phyloP scores from a whole-genome alignment of 2,329 filamentous ascomycete species.

The Graphilbum ipis-grandicollis region DNA sequence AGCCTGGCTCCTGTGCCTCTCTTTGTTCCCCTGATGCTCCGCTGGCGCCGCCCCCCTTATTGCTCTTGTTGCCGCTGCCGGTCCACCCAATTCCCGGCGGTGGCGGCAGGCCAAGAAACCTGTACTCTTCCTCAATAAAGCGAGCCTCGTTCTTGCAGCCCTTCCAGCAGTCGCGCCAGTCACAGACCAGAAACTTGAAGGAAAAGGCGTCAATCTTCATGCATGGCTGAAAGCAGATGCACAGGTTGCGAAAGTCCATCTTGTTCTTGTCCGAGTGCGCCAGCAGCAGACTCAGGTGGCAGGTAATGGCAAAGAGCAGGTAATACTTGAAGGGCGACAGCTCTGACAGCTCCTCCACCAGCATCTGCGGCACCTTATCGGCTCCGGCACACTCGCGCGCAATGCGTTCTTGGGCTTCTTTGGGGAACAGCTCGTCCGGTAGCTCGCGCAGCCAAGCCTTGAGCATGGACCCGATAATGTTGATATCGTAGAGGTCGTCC shows the following conservation, averaged over 20 bases:
- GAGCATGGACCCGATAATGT: slow-evolving; percentile 89
- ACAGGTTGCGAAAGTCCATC: slow-evolving; percentile 92
- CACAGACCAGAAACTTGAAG: slow-evolving; percentile 86
- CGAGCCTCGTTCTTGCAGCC: slow-evolving; percentile 82
- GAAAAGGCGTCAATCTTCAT: slow-evolving; percentile 93
- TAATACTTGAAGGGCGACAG: slow-evolving; percentile 97
- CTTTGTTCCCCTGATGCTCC: too few relatives aligned
- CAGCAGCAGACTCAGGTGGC: slow-evolving; percentile 79
- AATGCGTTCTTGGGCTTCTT: slow-evolving; percentile 63
- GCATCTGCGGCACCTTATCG: slow-evolving; percentile 63
- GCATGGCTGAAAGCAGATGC: slow-evolving; percentile 93
- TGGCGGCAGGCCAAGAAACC: slow-evolving; percentile 38
- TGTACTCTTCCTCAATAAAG: slow-evolving; percentile 55
- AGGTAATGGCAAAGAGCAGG: slow-evolving; percentile 90
- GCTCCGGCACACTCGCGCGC: slow-evolving; percentile 63
- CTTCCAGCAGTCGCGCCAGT: slow-evolving; percentile 96
- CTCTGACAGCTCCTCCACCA: slow-evolving; percentile 77
- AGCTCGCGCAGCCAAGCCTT: slow-evolving; percentile 91
- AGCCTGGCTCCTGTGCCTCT: slow-evolving; percentile 10
- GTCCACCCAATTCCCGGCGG: slow-evolving; percentile 27
- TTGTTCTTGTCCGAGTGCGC: slow-evolving; percentile 92
- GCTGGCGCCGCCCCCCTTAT: slow-evolving; percentile 7
- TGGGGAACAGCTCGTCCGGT: slow-evolving; percentile 88
- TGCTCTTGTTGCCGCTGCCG: neutral
- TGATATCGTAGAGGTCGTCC: slow-evolving; percentile 82